phyloP scores from a whole-genome alignment of 306 rosid genomes.

The Lithocarpus polystachyus region DNA sequence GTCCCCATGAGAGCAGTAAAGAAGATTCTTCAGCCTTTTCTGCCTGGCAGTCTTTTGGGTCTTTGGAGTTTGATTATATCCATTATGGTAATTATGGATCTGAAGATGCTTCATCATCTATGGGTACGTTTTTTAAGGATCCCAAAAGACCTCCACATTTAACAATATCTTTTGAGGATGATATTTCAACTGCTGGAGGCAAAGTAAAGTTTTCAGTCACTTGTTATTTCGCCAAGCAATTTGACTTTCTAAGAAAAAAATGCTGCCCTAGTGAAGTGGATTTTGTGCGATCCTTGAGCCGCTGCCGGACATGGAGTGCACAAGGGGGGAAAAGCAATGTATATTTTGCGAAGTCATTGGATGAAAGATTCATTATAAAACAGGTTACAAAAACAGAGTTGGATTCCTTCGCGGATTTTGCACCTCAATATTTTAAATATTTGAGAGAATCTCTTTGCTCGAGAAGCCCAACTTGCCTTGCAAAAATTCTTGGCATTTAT shows the following conservation, averaged over 20 bases:
- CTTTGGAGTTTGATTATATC: constrained; percentile 70
- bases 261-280: constrained; percentile 89
- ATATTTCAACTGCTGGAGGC: constrained; percentile 56
- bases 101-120: constrained; percentile 71
- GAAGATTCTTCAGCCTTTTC: constrained; percentile 59
- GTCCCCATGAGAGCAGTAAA: constrained; percentile 35
- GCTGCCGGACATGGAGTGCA: constrained; percentile 88
- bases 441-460: constrained; percentile 57
- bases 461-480: constrained; percentile 97
- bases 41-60: constrained; percentile 72
- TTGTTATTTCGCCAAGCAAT: constrained; percentile 87
- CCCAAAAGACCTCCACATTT: constrained; percentile 70
- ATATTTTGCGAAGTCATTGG: constrained; percentile 91
- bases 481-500: constrained; percentile 90
- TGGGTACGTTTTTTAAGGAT: constrained; percentile 60
- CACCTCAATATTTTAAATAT: constrained; percentile 82
- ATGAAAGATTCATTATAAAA: constrained; percentile 86
- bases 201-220: constrained; percentile 88
- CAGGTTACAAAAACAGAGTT: constrained; percentile 93
- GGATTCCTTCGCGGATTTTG: constrained; percentile 89
- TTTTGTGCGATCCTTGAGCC: constrained; percentile 85
- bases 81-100: constrained; percentile 68
- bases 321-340: constrained; percentile 99
- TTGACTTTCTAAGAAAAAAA: constrained; percentile 75
- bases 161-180: constrained; percentile 74